Evolutionary conservation across 805 yeast species (phyloP).

Genomic region (Wickerhamiella hasegawae): DNA sequence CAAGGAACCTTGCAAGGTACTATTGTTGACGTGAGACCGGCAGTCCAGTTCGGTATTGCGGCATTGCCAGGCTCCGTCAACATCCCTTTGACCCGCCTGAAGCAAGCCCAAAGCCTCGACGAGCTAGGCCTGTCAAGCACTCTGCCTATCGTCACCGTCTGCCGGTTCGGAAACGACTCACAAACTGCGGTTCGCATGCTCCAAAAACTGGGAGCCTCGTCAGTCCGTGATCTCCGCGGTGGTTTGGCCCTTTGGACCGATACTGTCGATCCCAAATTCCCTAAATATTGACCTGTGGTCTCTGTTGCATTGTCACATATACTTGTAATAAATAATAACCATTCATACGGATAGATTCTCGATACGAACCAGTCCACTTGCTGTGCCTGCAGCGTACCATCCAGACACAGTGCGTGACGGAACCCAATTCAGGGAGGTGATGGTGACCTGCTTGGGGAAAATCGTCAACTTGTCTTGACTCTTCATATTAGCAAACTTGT

Average conservation of each 20-base stretch:
- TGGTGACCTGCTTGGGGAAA: slow-evolving; percentile 33
- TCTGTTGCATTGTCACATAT: too few species aligned
- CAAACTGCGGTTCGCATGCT: slow-evolving; percentile 52
- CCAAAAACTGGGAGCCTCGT: slow-evolving; percentile 29
- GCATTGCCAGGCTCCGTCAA: slow-evolving; percentile 43
- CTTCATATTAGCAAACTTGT: slow-evolving; percentile 18
- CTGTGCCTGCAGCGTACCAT: slow-evolving; percentile 37
- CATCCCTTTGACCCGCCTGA: slow-evolving; percentile 41
- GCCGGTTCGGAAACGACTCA: slow-evolving; percentile 87
- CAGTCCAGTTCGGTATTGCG: slow-evolving; percentile 57
- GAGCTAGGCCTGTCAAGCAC: slow-evolving; percentile 9
- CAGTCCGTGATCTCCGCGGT: slow-evolving; percentile 57
- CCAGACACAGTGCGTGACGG: slow-evolving; percentile 29
- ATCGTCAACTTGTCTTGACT: slow-evolving; percentile 16
- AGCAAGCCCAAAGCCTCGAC: slow-evolving; percentile 19
- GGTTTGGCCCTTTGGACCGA: slow-evolving; percentile 60
- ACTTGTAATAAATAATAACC: slow-evolving; percentile 3
- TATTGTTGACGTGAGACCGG: slow-evolving; percentile 67
- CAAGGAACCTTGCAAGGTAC: too few species aligned
- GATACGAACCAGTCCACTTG: slow-evolving; percentile 34
- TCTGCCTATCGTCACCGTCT: slow-evolving; percentile 41
- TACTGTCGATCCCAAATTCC: slow-evolving; percentile 44
- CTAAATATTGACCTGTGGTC: too few species aligned
- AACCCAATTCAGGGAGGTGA: slow-evolving; percentile 44
- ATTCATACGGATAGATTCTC: slow-evolving; percentile 7